Evolutionary conservation across 257 asterid genomes (phyloP).

Genomic region (Jacaranda mimosifolia): DNA sequence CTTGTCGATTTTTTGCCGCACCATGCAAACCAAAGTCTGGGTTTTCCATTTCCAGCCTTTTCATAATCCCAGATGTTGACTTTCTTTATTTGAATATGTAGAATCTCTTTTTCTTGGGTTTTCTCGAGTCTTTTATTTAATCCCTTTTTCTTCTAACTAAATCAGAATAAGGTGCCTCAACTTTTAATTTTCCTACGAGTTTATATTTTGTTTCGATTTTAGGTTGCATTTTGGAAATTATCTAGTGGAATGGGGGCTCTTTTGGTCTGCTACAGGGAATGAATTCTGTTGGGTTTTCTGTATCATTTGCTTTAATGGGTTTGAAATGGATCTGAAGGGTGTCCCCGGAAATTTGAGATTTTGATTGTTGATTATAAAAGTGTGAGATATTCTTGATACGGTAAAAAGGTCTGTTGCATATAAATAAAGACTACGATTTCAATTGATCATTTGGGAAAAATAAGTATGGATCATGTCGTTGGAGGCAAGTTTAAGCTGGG

Average conservation of each 20-base stretch:
- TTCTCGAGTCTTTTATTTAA: slow-evolving; percentile 16
- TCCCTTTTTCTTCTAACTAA: slow-evolving; percentile 24
- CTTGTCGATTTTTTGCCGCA: slow-evolving; percentile 29
- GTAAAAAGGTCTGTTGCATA: slow-evolving; percentile 16
- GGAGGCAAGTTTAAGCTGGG: slow-evolving; percentile 88
- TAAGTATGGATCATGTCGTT: slow-evolving; percentile 77
- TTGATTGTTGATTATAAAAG: slow-evolving; percentile 33
- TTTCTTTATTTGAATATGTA: slow-evolving; percentile 34
- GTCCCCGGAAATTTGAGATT: slow-evolving; percentile 32
- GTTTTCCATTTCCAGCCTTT: slow-evolving; percentile 35
- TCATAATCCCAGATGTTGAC: slow-evolving; percentile 37
- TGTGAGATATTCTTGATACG: slow-evolving; percentile 31
- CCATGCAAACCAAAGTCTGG: slow-evolving; percentile 35
- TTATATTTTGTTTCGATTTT: slow-evolving; percentile 7
- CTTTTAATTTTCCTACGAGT: slow-evolving; percentile 14
- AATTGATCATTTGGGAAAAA: slow-evolving; percentile 34
- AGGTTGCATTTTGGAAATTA: slow-evolving; percentile 8
- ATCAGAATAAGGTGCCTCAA: slow-evolving; percentile 21
- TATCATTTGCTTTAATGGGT: slow-evolving; percentile 25
- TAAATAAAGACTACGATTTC: slow-evolving; percentile 32
- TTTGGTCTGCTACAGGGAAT: slow-evolving; percentile 18
- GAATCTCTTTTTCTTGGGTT: slow-evolving; percentile 15
- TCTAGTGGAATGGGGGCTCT: slow-evolving; percentile 23
- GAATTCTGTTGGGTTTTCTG: slow-evolving; percentile 31
- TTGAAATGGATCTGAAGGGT: slow-evolving; percentile 43